phyloP scores from a whole-genome alignment of 306 rosid genomes.

The Pachyrhizus erosus region DNA sequence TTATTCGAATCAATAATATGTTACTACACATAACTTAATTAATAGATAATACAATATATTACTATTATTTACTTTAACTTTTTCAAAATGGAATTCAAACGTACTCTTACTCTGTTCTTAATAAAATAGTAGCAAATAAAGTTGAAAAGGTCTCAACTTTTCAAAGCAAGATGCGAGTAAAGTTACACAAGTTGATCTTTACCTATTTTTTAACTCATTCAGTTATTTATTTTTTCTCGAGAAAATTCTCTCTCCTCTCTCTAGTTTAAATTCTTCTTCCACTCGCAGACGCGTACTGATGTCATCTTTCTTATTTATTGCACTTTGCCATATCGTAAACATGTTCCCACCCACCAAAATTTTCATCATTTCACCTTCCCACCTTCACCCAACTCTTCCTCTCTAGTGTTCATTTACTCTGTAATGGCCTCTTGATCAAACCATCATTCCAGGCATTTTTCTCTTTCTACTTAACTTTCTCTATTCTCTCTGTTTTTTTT shows the following conservation, averaged over 20 bases:
- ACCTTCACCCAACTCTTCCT: not conserved
- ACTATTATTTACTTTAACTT: too few relatives aligned
- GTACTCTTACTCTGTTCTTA: too few relatives aligned
- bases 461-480: not conserved
- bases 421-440: constrained; percentile 36
- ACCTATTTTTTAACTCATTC: too few relatives aligned
- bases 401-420: constrained; percentile 24
- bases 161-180: not conserved
- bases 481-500: not conserved
- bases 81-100: too few relatives aligned
- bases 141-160: too few relatives aligned
- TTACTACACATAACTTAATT: too few relatives aligned
- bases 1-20: too few relatives aligned
- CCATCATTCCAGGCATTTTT: constrained; percentile 43
- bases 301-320: constrained; percentile 40
- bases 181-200: too few relatives aligned
- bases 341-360: constrained; percentile 32
- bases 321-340: not conserved
- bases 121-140: too few relatives aligned
- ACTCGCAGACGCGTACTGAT: constrained; percentile 55
- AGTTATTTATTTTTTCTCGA: too few relatives aligned
- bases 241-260: not conserved
- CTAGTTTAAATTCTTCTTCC: too few relatives aligned
- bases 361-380: constrained; percentile 8
- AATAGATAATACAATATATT: too few relatives aligned